Conservation (phyloP, 2,329 filamentous ascomycete genomes). For the Coniella vitis region DNA sequence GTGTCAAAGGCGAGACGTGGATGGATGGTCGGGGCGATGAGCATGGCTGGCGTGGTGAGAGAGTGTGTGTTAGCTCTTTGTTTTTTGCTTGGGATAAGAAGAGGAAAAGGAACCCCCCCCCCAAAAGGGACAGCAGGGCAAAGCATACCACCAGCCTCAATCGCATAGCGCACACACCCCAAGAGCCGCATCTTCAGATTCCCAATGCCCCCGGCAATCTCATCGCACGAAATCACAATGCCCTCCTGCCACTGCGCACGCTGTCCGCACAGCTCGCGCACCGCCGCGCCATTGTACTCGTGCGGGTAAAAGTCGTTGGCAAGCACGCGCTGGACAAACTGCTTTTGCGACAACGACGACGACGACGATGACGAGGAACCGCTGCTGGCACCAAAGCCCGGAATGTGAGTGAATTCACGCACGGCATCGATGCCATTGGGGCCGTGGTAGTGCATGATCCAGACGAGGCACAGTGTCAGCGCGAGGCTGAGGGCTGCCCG, state of each 20-base stretch:
- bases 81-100: too few species aligned
- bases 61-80: neutral
- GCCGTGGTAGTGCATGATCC: neutral
- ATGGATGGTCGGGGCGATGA: constrained; percentile 9
- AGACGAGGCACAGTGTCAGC: neutral
- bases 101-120: too few species aligned
- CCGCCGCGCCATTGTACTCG: constrained; percentile 4
- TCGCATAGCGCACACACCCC: constrained; percentile 8
- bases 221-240: constrained; percentile 8
- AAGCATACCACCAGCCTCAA: constrained; percentile 11
- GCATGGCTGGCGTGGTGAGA: constrained; percentile 1
- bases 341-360: neutral
- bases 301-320: constrained; percentile 10
- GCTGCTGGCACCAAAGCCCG: neutral
- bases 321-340: constrained; percentile 7
- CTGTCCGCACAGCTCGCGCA: constrained; percentile 8
- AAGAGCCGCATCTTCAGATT: constrained; percentile 14
- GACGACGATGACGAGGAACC: too few species aligned
- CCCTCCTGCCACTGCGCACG: constrained; percentile 12
- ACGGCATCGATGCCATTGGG: neutral
- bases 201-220: constrained; percentile 13
- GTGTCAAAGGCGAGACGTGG: constrained; percentile 6
- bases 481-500: neutral
- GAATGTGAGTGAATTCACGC: neutral
- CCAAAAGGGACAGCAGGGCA: too few species aligned